These are phyloP conservation scores for Cornus suecica DNA, from an alignment of 148 eudicot genomes.

Conservation along the genomic window DNA sequence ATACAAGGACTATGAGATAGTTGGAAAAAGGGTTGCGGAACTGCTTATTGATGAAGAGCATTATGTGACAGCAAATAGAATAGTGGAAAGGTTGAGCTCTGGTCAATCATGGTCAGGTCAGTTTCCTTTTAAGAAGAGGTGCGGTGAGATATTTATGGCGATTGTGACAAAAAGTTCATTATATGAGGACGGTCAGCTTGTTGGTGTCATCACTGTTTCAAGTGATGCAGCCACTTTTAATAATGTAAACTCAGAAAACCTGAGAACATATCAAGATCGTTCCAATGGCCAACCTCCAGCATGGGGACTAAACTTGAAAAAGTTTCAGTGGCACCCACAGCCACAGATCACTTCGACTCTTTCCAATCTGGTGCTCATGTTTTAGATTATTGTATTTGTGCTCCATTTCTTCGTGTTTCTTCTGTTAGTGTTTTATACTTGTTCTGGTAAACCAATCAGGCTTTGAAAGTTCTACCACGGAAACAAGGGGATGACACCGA, in stretches of 20 bases:
- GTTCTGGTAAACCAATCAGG: conserved; percentile 38
- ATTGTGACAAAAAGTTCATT: conserved; percentile 68
- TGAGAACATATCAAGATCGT: conserved; percentile 24
- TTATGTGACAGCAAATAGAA: conserved; percentile 31
- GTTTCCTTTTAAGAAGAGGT: conserved; percentile 67
- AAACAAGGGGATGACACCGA: conserved; percentile 26
- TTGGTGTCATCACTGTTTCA: conserved; percentile 80
- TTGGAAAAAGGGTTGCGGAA: conserved; percentile 48
- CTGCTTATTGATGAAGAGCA: conserved; percentile 51
- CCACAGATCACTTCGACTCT: conserved; percentile 73
- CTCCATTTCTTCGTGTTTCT: conserved; percentile 5
- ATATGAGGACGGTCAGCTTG: conserved; percentile 76
- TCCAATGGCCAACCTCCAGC: conserved; percentile 28
- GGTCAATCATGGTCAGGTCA: conserved; percentile 86
- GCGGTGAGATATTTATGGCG: conserved; percentile 68
- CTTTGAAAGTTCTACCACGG: conserved; percentile 51
- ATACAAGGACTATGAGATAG: conserved; percentile 62
- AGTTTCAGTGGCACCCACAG: conserved; percentile 53
- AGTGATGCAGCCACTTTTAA: conserved; percentile 75
- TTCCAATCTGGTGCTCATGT: conserved; percentile 72
- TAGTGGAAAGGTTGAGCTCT: conserved; percentile 40
- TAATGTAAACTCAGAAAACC: conserved; percentile 25
- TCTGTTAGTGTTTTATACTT: conserved; percentile 4
- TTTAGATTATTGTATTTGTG: conserved; percentile 14
- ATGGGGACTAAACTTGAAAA: conserved; percentile 36